phyloP scores from a whole-genome alignment of 176 grass and related monocot genomes.

The Elaeis guineensis region DNA sequence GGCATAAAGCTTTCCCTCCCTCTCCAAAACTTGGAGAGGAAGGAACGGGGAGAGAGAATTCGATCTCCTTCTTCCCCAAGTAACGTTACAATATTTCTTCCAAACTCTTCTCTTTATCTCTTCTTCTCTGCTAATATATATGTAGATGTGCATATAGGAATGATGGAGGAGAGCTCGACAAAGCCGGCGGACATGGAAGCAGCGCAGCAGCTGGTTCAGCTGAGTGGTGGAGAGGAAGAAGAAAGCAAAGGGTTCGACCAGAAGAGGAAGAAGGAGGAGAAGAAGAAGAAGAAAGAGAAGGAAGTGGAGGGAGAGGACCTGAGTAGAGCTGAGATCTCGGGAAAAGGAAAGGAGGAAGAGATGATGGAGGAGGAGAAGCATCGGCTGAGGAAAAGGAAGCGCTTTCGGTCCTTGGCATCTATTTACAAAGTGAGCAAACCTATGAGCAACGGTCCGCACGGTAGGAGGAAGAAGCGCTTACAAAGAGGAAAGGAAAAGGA shows the following conservation, averaged over 20 bases:
- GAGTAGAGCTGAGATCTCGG: too few relatives aligned
- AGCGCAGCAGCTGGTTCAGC: slow-evolving; percentile 49
- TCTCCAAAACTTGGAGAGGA: too few relatives aligned
- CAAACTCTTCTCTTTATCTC: too few relatives aligned
- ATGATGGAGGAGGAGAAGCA: not conserved
- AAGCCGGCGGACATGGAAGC: slow-evolving; percentile 42
- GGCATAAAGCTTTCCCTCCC: too few relatives aligned
- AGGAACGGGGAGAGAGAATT: too few relatives aligned
- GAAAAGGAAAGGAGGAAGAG: slow-evolving; percentile 19
- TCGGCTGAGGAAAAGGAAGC: slow-evolving; percentile 3
- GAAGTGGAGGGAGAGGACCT: not conserved
- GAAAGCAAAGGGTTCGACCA: too few relatives aligned
- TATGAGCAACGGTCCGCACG: not conserved
- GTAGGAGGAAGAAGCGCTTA: too few relatives aligned
- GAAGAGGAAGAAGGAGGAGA: not conserved
- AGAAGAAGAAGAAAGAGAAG: slow-evolving; percentile 12
- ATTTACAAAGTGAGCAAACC: slow-evolving; percentile 22
- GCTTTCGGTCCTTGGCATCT: slow-evolving; percentile 29
- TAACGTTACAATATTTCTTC: too few relatives aligned
- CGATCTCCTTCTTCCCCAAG: too few relatives aligned
- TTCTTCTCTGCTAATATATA: too few relatives aligned
- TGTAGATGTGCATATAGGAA: too few relatives aligned
- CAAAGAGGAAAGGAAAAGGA: too few relatives aligned
- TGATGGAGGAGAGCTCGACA: not conserved
- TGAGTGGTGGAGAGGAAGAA: slow-evolving; percentile 21